Conservation (phyloP, 164 flowering plant species). For the Taxillus chinensis region DNA sequence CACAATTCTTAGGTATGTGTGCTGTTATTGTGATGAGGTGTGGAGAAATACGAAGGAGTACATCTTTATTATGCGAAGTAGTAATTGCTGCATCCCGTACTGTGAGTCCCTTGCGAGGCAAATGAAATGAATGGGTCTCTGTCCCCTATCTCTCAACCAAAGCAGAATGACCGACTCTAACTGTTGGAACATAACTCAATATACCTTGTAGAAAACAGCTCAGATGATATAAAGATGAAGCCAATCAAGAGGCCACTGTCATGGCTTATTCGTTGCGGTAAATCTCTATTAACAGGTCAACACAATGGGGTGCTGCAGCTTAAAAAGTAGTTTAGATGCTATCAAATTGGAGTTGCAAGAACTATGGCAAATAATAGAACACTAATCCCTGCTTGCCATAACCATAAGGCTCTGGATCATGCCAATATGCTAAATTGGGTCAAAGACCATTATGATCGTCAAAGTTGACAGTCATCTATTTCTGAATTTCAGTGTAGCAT, state of each 20-base stretch:
- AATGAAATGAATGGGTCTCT: conserved; percentile 12
- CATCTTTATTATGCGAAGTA: neutral
- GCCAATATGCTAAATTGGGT: neutral
- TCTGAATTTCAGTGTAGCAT: no score
- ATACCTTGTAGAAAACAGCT: conserved; percentile 11
- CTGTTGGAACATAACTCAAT: conserved; percentile 7
- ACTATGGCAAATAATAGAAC: neutral
- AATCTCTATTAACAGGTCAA: neutral
- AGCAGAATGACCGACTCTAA: conserved; percentile 8
- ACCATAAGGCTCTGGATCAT: conserved; percentile 1
- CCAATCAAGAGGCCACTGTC: neutral
- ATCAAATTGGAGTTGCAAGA: neutral
- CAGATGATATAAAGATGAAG: neutral
- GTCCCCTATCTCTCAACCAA: conserved; percentile 14
- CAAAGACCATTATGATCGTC: no score
- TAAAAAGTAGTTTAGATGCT: neutral
- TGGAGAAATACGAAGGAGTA: no score
- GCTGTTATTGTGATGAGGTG: no score
- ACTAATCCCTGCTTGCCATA: neutral
- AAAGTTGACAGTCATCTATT: no score
- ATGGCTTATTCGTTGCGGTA: neutral
- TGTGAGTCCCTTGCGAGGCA: conserved; percentile 10
- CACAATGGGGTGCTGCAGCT: neutral
- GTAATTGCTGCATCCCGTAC: neutral
- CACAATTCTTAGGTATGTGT: no score